Base-by-base conservation (phyloP, 768 basidiomycete genomes). In the Suillus ampliporus region DNA sequence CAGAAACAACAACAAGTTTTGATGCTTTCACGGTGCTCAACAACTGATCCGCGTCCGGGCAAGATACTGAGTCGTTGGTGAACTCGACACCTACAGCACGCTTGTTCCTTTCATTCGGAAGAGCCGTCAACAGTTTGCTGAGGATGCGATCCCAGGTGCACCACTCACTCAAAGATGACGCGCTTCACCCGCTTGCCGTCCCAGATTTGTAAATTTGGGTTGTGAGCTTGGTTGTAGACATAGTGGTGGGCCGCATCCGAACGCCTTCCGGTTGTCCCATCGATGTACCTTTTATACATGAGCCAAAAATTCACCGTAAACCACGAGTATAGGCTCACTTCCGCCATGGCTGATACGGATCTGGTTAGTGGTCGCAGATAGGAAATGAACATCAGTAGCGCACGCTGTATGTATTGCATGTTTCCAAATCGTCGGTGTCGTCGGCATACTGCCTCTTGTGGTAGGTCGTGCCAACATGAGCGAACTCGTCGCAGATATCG, bases 211-310 rank as follows among this genome's bases (percentile, higher is more conserved):
- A 86, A 65, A 60, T 85, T 86, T 35, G 72, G 68, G 65, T 82
- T 80, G 51, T 74, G 68, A 6, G 74, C 64, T 61, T 83, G 80
- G 52, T 80, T 83, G 65, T 87, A 86, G 50, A 87, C 72, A 57
- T 81, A 86, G 64, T 79, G 65, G 62, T 86, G 82, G 5, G 88
- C 78, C 0, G 81, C 68, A 67, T 89, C 87, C 0, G 87, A 87
- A 23, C 89, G 83, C 50, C 67, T 77, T 28, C 89, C 88, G 2
- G 79, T 84, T 40, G 78, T 71, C 8, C 66, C 72, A 61, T 84
- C 79, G 37, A 89, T 80, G 71, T 84, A 90, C 68, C 88, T 89
- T 44, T 8, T 47, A 62, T 9, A 34, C n/a, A 58, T 23, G 26
- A 40, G 9, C 3, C 13, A 35, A 10, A 2, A 13, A 7, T 15